These are phyloP conservation scores for Pseudogymnoascus sp. DNA, from an alignment of 2,329 filamentous ascomycete species.

Conservation along the genomic window DNA sequence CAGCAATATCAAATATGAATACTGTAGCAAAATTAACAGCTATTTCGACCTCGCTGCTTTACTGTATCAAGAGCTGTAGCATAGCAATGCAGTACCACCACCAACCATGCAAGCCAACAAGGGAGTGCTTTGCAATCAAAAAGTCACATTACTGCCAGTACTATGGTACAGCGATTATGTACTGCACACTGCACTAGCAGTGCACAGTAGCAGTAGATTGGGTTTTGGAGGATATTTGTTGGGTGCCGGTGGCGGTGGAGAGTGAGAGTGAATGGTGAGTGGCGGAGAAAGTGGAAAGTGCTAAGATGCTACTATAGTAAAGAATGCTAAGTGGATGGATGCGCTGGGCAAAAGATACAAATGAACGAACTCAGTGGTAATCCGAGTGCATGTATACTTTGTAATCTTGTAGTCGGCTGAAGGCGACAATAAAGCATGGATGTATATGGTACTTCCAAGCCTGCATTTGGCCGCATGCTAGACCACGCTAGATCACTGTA, in stretches of 20 bases:
- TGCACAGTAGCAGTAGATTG: not conserved
- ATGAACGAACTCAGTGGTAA: not conserved
- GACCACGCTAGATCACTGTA: not conserved
- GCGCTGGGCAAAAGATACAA: not conserved
- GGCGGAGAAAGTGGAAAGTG: not conserved
- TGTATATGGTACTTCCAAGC: not conserved
- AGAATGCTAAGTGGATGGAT: not conserved
- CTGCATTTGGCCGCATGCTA: not conserved
- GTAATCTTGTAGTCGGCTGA: not conserved
- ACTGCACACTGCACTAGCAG: not conserved
- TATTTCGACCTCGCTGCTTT: no score
- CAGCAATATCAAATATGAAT: not conserved
- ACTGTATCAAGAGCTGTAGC: not conserved
- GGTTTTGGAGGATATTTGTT: not conserved
- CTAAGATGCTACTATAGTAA: no score
- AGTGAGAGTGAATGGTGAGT: not conserved
- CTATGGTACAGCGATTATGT: not conserved
- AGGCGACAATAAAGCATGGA: not conserved
- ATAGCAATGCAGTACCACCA: not conserved
- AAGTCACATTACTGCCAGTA: not conserved
- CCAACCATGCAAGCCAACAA: not conserved
- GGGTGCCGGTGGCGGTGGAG: not conserved
- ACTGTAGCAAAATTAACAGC: not conserved
- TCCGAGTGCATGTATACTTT: not conserved
- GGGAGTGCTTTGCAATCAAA: conserved; percentile 1